These are phyloP conservation scores for Hura crepitans DNA, from an alignment of 441 rosid species.

Conservation along the genomic window DNA sequence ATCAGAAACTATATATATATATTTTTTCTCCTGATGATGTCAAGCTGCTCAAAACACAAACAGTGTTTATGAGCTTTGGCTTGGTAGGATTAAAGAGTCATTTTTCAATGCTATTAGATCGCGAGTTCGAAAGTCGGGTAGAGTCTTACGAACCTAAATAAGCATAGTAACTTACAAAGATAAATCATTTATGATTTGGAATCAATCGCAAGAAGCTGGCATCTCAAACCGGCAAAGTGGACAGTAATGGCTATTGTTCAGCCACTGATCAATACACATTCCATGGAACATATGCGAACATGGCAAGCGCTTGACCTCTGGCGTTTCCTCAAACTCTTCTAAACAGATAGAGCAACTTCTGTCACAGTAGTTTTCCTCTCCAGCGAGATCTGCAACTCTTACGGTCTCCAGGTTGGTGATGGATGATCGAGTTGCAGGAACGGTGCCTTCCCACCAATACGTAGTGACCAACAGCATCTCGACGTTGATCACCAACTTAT, in stretches of 20 bases:
- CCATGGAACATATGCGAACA: constrained; percentile 16
- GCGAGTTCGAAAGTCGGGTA: not conserved
- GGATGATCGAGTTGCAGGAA: not conserved
- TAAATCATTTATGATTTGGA: not conserved
- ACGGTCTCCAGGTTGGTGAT: not conserved
- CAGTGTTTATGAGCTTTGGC: not conserved
- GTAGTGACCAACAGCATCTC: constrained; percentile 4
- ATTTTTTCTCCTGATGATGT: too few species aligned
- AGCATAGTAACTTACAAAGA: not conserved
- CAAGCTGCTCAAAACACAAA: not conserved
- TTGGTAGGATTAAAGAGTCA: not conserved
- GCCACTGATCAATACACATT: constrained; percentile 15
- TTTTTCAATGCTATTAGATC: not conserved
- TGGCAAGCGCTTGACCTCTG: constrained; percentile 13
- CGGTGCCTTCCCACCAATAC: constrained; percentile 18
- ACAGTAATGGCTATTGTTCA: constrained; percentile 7
- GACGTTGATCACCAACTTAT: constrained; percentile 10
- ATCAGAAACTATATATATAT: not conserved
- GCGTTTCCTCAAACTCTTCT: constrained; percentile 7
- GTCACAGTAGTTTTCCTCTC: not conserved
- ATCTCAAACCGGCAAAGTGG: constrained; percentile 11
- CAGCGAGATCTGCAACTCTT: not conserved
- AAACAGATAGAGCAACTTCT: constrained; percentile 14
- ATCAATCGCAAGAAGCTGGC: constrained; percentile 4
- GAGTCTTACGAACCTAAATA: not conserved